These are phyloP conservation scores for Emmonsiellopsis sp. DNA, from an alignment of 2,329 filamentous ascomycete species.

Conservation along the genomic window DNA sequence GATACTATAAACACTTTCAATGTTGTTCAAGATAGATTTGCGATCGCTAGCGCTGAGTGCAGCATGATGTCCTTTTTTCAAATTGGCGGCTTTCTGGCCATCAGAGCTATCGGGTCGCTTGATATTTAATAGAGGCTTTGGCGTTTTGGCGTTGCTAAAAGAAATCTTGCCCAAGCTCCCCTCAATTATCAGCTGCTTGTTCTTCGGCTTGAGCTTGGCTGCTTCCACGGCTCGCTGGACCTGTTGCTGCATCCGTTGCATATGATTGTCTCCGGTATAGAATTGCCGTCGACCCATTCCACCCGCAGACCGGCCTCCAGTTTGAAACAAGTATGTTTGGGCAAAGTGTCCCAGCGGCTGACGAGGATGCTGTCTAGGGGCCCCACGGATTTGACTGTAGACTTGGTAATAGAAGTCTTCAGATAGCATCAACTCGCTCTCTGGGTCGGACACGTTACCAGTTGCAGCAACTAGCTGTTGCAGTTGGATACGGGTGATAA, in stretches of 20 bases:
- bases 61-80: conserved; percentile 37
- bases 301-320: conserved; percentile 69
- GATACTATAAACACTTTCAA: conserved; percentile 78
- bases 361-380: conserved; percentile 80
- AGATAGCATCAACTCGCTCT: conserved; percentile 67
- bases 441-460: conserved; percentile 72
- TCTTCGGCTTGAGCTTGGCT: conserved; percentile 95
- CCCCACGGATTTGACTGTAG: conserved; percentile 85
- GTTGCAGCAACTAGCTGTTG: conserved; percentile 92
- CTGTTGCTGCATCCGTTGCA: conserved; percentile 98
- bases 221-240: conserved; percentile 95
- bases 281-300: conserved; percentile 59
- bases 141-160: conserved; percentile 97
- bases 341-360: conserved; percentile 94
- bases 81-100: conserved; percentile 40
- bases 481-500: conserved; percentile 93
- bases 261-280: conserved; percentile 86
- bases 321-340: conserved; percentile 95
- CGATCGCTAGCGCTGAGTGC: conserved; percentile 59
- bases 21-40: conserved; percentile 74
- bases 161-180: conserved; percentile 96
- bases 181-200: conserved; percentile 92
- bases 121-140: conserved; percentile 88
- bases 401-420: conserved; percentile 99
- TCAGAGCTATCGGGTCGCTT: conserved; percentile 69